Conservation (phyloP, 2,329 filamentous ascomycete species). For the Raffaelea deltoideospora region DNA sequence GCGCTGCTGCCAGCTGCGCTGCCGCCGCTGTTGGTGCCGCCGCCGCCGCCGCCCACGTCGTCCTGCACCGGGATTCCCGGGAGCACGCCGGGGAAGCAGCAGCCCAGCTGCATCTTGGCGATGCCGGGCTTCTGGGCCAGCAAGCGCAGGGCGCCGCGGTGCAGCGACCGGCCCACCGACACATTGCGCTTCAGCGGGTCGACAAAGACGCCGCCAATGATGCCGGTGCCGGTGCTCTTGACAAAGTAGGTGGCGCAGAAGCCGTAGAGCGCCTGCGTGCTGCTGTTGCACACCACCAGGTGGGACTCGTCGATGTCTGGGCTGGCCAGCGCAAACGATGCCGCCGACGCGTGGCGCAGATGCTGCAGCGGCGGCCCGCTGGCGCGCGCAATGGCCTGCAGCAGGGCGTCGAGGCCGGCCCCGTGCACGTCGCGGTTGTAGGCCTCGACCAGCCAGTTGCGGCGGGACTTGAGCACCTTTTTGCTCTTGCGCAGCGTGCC, state of each 20-base stretch:
- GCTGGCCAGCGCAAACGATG: constrained; percentile 61
- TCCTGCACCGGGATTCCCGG: constrained; percentile 58
- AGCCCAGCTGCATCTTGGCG: constrained; percentile 69
- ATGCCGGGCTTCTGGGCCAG: constrained; percentile 55
- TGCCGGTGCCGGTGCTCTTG: constrained; percentile 51
- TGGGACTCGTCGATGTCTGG: constrained; percentile 59
- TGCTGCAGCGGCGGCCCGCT: constrained; percentile 54
- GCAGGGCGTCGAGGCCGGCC: constrained; percentile 57
- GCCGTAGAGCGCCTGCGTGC: constrained; percentile 77
- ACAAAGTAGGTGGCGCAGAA: constrained; percentile 84
- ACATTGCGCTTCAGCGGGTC: constrained; percentile 75
- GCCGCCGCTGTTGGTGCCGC: too few species aligned
- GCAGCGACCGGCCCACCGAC: constrained; percentile 79
- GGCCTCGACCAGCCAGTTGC: constrained; percentile 86
- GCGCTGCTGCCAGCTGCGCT: constrained; percentile 2
- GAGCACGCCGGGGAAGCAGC: constrained; percentile 70
- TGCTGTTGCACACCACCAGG: constrained; percentile 88
- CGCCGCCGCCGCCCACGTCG: too few species aligned
- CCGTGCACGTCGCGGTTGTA: constrained; percentile 71
- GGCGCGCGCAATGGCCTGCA: constrained; percentile 53
- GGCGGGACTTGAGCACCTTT: constrained; percentile 74
- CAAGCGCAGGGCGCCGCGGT: constrained; percentile 67
- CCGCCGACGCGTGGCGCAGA: constrained; percentile 52
- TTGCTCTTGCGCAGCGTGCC: constrained; percentile 76
- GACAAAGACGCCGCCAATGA: constrained; percentile 77